A percentile compares a stretch with the other conserved stretches of the same genome.
phyloP scores from a whole-genome alignment of 352 stramenopile genomes.

The Globisporangium okanoganense region DNA sequence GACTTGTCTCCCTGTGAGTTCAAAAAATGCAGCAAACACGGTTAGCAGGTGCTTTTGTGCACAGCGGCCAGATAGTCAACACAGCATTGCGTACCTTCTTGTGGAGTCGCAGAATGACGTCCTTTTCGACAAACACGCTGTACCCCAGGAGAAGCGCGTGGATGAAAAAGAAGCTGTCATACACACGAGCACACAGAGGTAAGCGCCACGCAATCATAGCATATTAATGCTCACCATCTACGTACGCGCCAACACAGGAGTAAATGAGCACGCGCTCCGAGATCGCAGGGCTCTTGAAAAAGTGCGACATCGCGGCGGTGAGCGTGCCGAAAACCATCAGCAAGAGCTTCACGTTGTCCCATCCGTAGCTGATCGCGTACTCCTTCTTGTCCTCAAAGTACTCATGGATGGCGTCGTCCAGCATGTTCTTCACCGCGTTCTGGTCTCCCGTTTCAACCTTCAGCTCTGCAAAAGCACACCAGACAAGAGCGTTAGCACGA shows the following conservation, averaged over 20 bases:
- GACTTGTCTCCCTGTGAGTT: slow-evolving; percentile 24
- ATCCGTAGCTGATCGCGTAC: slow-evolving; percentile 66
- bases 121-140: slow-evolving; percentile 68
- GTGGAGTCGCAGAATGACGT: slow-evolving; percentile 71
- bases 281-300: slow-evolving; percentile 56
- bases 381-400: slow-evolving; percentile 59
- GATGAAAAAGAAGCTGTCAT: slow-evolving; percentile 72
- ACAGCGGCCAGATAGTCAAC: neutral
- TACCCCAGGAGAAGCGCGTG: slow-evolving; percentile 73
- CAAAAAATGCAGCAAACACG: neutral
- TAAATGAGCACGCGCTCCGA: slow-evolving; percentile 69
- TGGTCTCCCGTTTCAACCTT: slow-evolving; percentile 79
- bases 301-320: slow-evolving; percentile 66
- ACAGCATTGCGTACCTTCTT: slow-evolving; percentile 37
- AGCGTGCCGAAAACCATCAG: slow-evolving; percentile 64
- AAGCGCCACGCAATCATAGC: neutral
- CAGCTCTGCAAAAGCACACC: slow-evolving; percentile 29
- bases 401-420: slow-evolving; percentile 79
- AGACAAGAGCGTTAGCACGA: neutral
- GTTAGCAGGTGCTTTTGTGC: neutral
- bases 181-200: neutral
- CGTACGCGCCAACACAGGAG: slow-evolving; percentile 57
- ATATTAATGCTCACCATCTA: neutral
- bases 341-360: slow-evolving; percentile 82
- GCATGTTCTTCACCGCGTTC: slow-evolving; percentile 83